Base-by-base conservation (phyloP, 495 filamentous ascomycete species). In the Lophium mytilinum region DNA sequence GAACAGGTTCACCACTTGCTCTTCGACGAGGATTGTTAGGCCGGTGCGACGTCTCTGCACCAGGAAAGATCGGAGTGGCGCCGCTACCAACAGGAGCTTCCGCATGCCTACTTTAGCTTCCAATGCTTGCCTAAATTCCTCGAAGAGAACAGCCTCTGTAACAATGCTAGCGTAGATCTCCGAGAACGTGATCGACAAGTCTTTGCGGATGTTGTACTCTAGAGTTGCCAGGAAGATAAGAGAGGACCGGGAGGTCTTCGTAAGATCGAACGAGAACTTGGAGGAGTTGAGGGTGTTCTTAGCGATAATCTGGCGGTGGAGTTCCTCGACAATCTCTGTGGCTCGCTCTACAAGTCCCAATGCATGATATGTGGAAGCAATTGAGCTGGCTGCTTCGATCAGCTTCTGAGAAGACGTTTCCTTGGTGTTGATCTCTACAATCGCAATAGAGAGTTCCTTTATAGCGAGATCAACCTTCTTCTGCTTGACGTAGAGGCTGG, bases 221-320 rank as follows among this genome's bases (percentile, higher is more conserved):
- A 62, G 40, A 33, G 55, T 46, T n/a, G 60, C 60, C 6, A 62
- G 11, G 55, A 62, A 62, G 17, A 51, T 50, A 15, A 62, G 43
- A 34, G 60, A 52, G 1, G 60, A 14, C n/a, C 50, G 50, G 40
- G 21, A 37, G 7, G 17, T 40, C 15, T 48, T 58, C 12, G 55
- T 58, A 9, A 62, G 15, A 40, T 62, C 55, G 43, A 62, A 58
- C 8, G 55, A 58, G 30, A 50, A 62, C 33, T 54, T 54, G 14
- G 60, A 53, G 18, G 55, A 30, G 30, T 48, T 47, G 10, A 53
- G 53, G 18, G 48, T 35, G 21, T 57, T 47, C 34, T 57, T 51
- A 12, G 53, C 58, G 47, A 42, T 37, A 33, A 61, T 56, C 46
- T 61, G 58, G 15, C 49, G 48, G 40, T 57, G 53, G 21, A 61